phyloP scores from a whole-genome alignment of 495 filamentous ascomycete species.

The Jackrogersella minutella region DNA sequence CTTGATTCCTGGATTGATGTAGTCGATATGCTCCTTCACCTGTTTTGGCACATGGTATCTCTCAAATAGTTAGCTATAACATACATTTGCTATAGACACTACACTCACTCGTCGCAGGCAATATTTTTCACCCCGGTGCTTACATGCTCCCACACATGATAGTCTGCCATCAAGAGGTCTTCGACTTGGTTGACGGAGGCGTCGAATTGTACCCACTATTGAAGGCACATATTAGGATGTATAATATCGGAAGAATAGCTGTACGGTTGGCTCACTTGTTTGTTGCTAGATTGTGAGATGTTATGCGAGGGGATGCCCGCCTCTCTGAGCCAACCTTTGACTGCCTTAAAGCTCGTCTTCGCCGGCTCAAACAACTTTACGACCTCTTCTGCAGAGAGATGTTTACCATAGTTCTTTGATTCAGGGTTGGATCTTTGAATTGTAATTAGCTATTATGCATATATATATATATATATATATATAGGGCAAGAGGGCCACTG shows the following conservation, averaged over 20 bases:
- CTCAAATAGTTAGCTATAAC: slow-evolving; percentile 19
- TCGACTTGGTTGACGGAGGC: slow-evolving; percentile 62
- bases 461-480: slow-evolving; percentile 47
- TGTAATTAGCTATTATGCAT: slow-evolving; percentile 82
- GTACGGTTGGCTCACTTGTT: slow-evolving; percentile 32
- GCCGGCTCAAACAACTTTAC: slow-evolving; percentile 60
- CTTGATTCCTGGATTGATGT: slow-evolving; percentile 65
- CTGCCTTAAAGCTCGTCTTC: slow-evolving; percentile 51
- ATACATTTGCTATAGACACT: neutral
- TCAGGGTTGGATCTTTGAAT: slow-evolving; percentile 80
- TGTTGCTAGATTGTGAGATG: slow-evolving; percentile 44
- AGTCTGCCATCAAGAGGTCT: slow-evolving; percentile 61
- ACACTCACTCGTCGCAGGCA: slow-evolving; percentile 44
- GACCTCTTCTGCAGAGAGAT: slow-evolving; percentile 58
- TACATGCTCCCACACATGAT: slow-evolving; percentile 62
- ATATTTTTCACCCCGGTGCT: slow-evolving; percentile 39
- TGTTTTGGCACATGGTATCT: slow-evolving; percentile 63
- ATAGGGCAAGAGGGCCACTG: neutral
- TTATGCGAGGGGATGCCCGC: slow-evolving; percentile 62
- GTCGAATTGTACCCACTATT: slow-evolving; percentile 62
- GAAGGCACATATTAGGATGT: slow-evolving; percentile 45
- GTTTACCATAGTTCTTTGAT: slow-evolving; percentile 62
- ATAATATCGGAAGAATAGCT: neutral
- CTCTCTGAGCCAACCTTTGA: slow-evolving; percentile 58
- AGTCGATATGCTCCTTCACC: slow-evolving; percentile 63